phyloP scores from a whole-genome alignment of 2,329 filamentous ascomycete species.

The Pleomassaria siparia region DNA sequence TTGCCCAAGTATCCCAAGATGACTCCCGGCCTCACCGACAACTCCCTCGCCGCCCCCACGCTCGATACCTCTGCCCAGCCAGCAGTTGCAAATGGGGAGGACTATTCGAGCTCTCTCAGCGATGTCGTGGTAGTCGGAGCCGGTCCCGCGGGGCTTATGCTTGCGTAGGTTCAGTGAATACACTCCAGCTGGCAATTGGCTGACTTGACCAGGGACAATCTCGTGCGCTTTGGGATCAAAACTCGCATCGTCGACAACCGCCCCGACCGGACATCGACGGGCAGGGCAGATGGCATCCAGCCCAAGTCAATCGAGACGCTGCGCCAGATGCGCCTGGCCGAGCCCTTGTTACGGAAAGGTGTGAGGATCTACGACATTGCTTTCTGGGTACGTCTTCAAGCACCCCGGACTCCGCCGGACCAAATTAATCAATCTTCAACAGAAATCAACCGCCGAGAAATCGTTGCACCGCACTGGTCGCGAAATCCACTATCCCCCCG shows the following conservation, averaged over 20 bases:
- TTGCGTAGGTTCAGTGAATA: conserved; percentile 35
- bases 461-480: conserved; percentile 63
- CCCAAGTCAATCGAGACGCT: conserved; percentile 79
- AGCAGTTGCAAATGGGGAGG: conserved; percentile 19
- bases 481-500: conserved; percentile 65
- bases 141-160: conserved; percentile 47
- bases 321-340: conserved; percentile 71
- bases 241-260: conserved; percentile 69
- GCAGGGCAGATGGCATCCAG: conserved; percentile 71
- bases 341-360: conserved; percentile 65
- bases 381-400: conserved; percentile 61
- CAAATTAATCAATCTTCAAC: not conserved
- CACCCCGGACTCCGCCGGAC: not conserved
- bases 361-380: conserved; percentile 73
- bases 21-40: conserved; percentile 32
- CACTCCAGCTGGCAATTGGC: not conserved
- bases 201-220: conserved; percentile 48
- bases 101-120: conserved; percentile 39
- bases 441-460: conserved; percentile 38
- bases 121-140: conserved; percentile 47
- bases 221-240: conserved; percentile 67
- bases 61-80: conserved; percentile 20
- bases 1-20: conserved; percentile 33
- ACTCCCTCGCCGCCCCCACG: conserved; percentile 30
- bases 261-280: conserved; percentile 66